Conservation (phyloP, 2,329 filamentous ascomycete genomes). For the Alternaria sp. region DNA sequence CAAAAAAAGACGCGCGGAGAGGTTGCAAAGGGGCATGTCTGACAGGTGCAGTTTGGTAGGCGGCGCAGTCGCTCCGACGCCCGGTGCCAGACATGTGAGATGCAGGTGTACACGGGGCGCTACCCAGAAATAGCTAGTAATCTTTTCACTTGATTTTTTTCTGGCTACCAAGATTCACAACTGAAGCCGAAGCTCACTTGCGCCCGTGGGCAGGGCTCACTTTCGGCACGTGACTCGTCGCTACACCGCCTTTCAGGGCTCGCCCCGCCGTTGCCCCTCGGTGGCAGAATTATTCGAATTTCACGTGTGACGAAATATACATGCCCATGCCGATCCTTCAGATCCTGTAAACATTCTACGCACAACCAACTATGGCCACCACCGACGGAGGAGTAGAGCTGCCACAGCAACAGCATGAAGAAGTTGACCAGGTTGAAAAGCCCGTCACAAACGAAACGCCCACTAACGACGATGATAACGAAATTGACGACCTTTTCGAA, state of each 20-base stretch:
- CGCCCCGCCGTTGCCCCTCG: conserved; percentile 13
- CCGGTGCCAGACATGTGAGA: background rate
- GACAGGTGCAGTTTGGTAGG: background rate
- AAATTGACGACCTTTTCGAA: conserved; percentile 69
- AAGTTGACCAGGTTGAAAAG: conserved; percentile 11
- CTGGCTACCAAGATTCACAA: background rate
- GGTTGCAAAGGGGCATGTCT: background rate
- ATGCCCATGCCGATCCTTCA: background rate
- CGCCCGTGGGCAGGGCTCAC: background rate
- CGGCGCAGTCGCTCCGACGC: background rate
- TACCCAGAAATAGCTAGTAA: background rate
- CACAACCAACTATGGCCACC: conserved; percentile 20
- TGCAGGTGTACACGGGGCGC: background rate
- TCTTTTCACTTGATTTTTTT: background rate
- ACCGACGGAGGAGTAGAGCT: conserved; percentile 9
- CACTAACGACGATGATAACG: conserved; percentile 58
- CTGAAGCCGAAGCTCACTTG: background rate
- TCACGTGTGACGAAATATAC: conserved; percentile 3
- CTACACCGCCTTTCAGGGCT: conserved; percentile 12
- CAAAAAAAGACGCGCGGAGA: background rate
- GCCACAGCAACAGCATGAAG: conserved; percentile 10
- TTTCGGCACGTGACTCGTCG: background rate
- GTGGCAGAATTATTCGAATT: background rate
- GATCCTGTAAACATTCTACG: background rate
- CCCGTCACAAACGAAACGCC: conserved; percentile 34